A percentile compares a stretch with the other conserved stretches of the same genome.
phyloP scores from a whole-genome alignment of 202 grass and related monocot genomes.

The Eragrostis tef region DNA sequence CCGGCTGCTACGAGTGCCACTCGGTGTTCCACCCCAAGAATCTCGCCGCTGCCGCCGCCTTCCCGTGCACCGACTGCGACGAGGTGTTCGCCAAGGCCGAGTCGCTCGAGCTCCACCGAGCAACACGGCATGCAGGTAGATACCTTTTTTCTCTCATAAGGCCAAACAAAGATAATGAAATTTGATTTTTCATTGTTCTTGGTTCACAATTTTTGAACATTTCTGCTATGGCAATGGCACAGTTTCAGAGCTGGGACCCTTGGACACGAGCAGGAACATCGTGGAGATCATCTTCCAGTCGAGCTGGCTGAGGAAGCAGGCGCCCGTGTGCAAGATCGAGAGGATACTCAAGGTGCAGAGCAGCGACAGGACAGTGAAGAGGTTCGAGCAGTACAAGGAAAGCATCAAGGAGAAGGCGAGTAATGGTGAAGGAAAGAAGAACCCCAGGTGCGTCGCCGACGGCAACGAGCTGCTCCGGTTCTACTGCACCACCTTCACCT shows the following conservation, averaged over 20 bases:
- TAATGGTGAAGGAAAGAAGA: constrained; percentile 49
- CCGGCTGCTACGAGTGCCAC: constrained; percentile 75
- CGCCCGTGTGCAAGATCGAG: constrained; percentile 68
- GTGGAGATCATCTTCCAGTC: constrained; percentile 97
- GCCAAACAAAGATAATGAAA: no score
- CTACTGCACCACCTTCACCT: constrained; percentile 64
- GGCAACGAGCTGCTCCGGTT: constrained; percentile 90
- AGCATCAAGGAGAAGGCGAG: constrained; percentile 64
- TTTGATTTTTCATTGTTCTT: no score
- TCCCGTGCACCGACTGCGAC: constrained; percentile 63
- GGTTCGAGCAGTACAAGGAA: constrained; percentile 86
- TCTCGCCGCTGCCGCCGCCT: constrained; percentile 49
- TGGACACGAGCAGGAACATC: constrained; percentile 87
- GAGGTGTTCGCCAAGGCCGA: constrained; percentile 78
- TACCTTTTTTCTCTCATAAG: not conserved
- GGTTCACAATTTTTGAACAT: not conserved
- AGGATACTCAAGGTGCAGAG: constrained; percentile 74
- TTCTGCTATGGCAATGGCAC: not conserved
- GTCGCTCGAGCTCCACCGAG: constrained; percentile 69
- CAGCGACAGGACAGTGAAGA: constrained; percentile 57
- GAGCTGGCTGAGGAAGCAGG: constrained; percentile 72
- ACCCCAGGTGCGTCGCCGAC: constrained; percentile 82
- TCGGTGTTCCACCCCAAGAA: constrained; percentile 52
- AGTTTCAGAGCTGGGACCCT: constrained; percentile 76
- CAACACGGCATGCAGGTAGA: constrained; percentile 68